Conservation (phyloP, 78 protist species). For the Dictyostelium firmibasis region DNA sequence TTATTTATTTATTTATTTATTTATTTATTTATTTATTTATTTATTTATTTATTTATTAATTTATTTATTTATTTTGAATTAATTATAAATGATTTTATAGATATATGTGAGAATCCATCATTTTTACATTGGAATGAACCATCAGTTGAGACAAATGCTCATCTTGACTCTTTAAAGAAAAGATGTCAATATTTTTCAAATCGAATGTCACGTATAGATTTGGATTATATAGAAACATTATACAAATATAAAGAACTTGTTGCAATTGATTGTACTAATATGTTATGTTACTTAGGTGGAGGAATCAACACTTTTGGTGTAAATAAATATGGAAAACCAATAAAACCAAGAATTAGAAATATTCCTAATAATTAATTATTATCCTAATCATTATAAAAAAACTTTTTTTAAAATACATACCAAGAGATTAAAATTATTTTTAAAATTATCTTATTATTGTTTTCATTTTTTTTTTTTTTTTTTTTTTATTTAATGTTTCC, state of each 20-base stretch:
- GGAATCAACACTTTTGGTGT: not conserved
- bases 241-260: not conserved
- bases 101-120: not conserved
- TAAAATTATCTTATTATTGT: no score
- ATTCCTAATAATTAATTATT: not conserved
- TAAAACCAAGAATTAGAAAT: not conserved
- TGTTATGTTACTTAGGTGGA: not conserved
- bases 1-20: no score
- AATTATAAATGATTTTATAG: not conserved
- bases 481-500: no score
- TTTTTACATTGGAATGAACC: not conserved
- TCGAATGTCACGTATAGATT: not conserved
- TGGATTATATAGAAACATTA: not conserved
- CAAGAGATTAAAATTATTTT: no score
- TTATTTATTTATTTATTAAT: no score
- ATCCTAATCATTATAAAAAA: no score
- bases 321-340: not conserved
- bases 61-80: no score
- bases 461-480: no score
- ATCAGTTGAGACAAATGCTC: not conserved
- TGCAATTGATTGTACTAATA: not conserved
- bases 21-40: no score
- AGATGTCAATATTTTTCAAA: constrained; percentile 12
- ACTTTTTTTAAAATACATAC: no score
- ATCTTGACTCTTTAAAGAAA: not conserved